Evolutionary conservation across 805 yeast species (phyloP).

Genomic region (Cephaloascus albidus): DNA sequence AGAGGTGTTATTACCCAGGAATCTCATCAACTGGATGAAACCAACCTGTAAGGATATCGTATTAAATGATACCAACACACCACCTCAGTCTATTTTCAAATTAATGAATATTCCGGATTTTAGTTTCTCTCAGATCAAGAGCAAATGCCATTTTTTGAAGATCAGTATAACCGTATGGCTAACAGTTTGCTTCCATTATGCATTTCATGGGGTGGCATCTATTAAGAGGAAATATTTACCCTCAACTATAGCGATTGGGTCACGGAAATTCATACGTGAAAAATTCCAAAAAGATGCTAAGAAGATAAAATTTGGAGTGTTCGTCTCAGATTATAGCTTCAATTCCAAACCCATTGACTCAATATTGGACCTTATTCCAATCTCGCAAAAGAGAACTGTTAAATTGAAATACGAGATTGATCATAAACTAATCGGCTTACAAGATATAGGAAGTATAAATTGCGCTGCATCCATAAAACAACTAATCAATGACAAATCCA

Average conservation of each 20-base stretch:
- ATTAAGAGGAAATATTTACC: not conserved
- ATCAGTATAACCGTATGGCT: not conserved
- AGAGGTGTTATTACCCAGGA: not conserved
- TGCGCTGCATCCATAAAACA: too few species aligned
- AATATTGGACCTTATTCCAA: not conserved
- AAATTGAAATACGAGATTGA: not conserved
- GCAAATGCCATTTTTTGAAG: not conserved
- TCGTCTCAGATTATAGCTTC: not conserved
- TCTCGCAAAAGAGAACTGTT: not conserved
- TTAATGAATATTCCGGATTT: not conserved
- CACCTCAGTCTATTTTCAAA: not conserved
- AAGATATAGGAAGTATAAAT: not conserved
- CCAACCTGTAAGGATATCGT: not conserved
- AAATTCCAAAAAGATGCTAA: constrained; percentile 7
- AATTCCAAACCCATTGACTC: not conserved
- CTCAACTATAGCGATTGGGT: not conserved
- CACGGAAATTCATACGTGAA: not conserved
- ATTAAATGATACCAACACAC: not conserved
- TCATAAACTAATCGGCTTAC: not conserved
- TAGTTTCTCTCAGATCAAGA: not conserved
- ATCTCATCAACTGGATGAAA: not conserved
- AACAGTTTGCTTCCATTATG: not conserved
- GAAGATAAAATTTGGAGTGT: not conserved
- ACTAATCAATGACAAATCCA: not conserved
- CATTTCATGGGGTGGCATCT: not conserved